These are phyloP conservation scores for Maudiozyma pseudohumilis DNA, from an alignment of 805 yeast species.

Conservation along the genomic window DNA sequence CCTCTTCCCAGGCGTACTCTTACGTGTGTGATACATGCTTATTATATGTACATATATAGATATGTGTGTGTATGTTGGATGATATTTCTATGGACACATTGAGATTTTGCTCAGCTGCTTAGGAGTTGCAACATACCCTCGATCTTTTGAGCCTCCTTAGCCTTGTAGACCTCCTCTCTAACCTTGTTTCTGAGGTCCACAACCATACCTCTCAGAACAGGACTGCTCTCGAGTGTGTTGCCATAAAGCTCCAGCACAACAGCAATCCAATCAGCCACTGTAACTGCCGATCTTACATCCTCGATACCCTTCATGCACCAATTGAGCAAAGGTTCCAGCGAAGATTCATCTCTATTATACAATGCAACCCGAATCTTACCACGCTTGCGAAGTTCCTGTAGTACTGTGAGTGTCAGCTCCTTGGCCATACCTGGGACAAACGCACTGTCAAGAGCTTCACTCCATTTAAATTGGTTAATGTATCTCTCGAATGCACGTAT, in stretches of 20 bases:
- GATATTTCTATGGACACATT: too few relatives aligned
- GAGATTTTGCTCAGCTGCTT: constrained; percentile 30
- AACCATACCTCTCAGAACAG: constrained; percentile 67
- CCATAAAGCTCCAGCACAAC: constrained; percentile 69
- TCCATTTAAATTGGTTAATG: constrained; percentile 82
- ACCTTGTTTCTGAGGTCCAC: constrained; percentile 51
- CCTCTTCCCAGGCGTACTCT: too few relatives aligned
- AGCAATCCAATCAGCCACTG: constrained; percentile 65
- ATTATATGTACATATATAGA: too few relatives aligned
- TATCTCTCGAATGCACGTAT: constrained; percentile 75
- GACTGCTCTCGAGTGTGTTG: constrained; percentile 56
- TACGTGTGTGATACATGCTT: too few relatives aligned
- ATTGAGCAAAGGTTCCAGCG: constrained; percentile 73
- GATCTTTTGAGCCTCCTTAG: constrained; percentile 79
- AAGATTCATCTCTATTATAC: constrained; percentile 72
- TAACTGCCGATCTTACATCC: constrained; percentile 57
- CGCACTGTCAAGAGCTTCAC: constrained; percentile 85
- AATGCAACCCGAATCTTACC: constrained; percentile 83
- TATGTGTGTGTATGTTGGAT: too few relatives aligned
- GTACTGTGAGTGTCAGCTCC: constrained; percentile 71
- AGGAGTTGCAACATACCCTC: constrained; percentile 90
- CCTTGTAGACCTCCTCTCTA: constrained; percentile 59
- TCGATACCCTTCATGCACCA: constrained; percentile 75
- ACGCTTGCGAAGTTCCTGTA: constrained; percentile 76
- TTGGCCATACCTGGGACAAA: constrained; percentile 67